These are phyloP conservation scores for Nissolia schottii DNA, from an alignment of 306 rosid species.

Conservation along the genomic window DNA sequence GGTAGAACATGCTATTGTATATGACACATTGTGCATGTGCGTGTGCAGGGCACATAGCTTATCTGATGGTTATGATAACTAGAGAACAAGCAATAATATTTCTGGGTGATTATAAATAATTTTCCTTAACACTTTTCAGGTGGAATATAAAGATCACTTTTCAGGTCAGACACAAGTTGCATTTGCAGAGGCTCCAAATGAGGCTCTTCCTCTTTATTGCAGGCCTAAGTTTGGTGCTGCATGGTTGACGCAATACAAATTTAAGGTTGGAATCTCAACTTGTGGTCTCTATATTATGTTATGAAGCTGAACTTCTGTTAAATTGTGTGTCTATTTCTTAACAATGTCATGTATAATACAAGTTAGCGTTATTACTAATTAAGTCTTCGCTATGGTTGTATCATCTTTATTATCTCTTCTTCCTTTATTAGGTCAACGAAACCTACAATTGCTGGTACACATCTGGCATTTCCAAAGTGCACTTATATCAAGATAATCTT, in stretches of 20 bases:
- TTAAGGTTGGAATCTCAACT: conserved; percentile 56
- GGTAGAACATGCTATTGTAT: conserved; percentile 1
- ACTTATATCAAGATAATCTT: conserved; percentile 57
- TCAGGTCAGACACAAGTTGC: conserved; percentile 70
- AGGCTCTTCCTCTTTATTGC: conserved; percentile 94
- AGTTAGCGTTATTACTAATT: background rate
- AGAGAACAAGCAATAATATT: background rate
- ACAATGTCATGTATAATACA: background rate
- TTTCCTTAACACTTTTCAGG: conserved; percentile 44
- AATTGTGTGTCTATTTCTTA: background rate
- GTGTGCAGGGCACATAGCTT: background rate
- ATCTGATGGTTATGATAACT: conserved; percentile 1
- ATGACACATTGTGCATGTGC: conserved; percentile 8
- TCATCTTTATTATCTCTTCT: conserved; percentile 19
- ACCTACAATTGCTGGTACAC: conserved; percentile 90
- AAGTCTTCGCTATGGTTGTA: background rate
- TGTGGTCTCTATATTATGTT: conserved; percentile 4
- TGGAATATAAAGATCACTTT: conserved; percentile 71
- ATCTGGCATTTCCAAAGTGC: conserved; percentile 73
- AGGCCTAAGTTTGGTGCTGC: conserved; percentile 94
- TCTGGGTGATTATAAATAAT: conserved; percentile 5
- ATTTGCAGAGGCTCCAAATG: conserved; percentile 87
- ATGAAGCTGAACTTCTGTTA: conserved; percentile 1
- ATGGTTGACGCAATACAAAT: conserved; percentile 84
- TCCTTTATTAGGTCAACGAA: conserved; percentile 63